A percentile compares a stretch with the other conserved stretches of the same genome.
phyloP scores from a whole-genome alignment of 2,329 filamentous ascomycete genomes.

The Pleomassaria siparia region DNA sequence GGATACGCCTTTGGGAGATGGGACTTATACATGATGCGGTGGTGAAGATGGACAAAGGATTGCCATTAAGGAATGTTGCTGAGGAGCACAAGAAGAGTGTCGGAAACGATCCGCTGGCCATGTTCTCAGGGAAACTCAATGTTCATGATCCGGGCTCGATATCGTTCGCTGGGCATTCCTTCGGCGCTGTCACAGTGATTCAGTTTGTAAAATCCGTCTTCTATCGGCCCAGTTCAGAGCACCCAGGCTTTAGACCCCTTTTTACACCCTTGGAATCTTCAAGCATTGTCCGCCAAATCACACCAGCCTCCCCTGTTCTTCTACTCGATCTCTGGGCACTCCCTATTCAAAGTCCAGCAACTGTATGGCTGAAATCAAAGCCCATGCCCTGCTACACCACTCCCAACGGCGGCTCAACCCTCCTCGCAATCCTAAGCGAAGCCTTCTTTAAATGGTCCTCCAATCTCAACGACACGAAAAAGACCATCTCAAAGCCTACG shows the following conservation, averaged over 20 bases:
- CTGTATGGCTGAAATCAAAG: slow-evolving; percentile 67
- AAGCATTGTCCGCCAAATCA: slow-evolving; percentile 66
- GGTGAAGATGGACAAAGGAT: slow-evolving; percentile 63
- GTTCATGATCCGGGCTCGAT: slow-evolving; percentile 72
- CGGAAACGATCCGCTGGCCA: slow-evolving; percentile 53
- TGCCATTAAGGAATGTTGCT: slow-evolving; percentile 48
- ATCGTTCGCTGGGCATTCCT: slow-evolving; percentile 77
- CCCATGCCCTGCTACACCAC: slow-evolving; percentile 69
- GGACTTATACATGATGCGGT: slow-evolving; percentile 70
- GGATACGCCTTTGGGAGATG: slow-evolving; percentile 77
- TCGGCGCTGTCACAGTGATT: slow-evolving; percentile 72
- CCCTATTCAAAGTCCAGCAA: slow-evolving; percentile 65
- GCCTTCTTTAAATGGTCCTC: slow-evolving; percentile 77
- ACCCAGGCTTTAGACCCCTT: slow-evolving; percentile 55
- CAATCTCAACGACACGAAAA: slow-evolving; percentile 70
- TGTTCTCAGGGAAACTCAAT: slow-evolving; percentile 64
- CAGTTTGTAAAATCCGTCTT: slow-evolving; percentile 81
- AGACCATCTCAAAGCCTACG: slow-evolving; percentile 62
- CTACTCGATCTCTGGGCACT: slow-evolving; percentile 82
- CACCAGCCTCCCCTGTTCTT: slow-evolving; percentile 64
- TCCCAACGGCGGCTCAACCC: slow-evolving; percentile 53
- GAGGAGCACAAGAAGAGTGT: slow-evolving; percentile 40
- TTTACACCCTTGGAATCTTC: slow-evolving; percentile 61
- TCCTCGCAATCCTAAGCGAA: slow-evolving; percentile 74
- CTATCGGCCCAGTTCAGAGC: slow-evolving; percentile 58